These are phyloP conservation scores for Tetrapisispora nanseiensis DNA, from an alignment of 805 yeast genomes.

Conservation along the genomic window DNA sequence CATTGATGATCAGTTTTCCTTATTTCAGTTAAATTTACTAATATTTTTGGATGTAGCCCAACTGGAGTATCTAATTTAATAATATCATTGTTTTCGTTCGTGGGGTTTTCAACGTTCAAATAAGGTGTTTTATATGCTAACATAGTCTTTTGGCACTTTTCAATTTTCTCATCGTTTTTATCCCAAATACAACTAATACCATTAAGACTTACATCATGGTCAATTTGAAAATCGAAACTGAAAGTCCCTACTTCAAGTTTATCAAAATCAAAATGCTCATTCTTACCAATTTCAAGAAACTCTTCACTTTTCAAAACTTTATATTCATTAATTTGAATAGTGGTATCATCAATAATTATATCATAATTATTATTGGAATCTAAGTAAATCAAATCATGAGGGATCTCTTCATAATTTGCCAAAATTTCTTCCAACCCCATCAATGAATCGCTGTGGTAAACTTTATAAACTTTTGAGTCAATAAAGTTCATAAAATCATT, in stretches of 20 bases:
- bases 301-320: slow-evolving; percentile 5
- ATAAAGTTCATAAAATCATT: background rate
- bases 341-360: slow-evolving; percentile 5
- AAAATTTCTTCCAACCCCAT: slow-evolving; percentile 1
- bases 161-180: slow-evolving; percentile 7
- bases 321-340: slow-evolving; percentile 17
- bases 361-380: slow-evolving; percentile 11
- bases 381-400: slow-evolving; percentile 3
- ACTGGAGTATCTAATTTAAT: slow-evolving; percentile 23
- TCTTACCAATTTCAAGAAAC: slow-evolving; percentile 4
- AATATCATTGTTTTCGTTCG: background rate
- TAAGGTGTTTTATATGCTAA: slow-evolving; percentile 13
- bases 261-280: slow-evolving; percentile 1
- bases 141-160: slow-evolving; percentile 23
- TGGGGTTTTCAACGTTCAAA: background rate
- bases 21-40: slow-evolving; percentile 9
- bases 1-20: slow-evolving; percentile 25
- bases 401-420: background rate
- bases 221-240: slow-evolving; percentile 18
- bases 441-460: slow-evolving; percentile 9
- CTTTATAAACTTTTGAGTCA: slow-evolving; percentile 8
- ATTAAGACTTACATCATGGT: slow-evolving; percentile 15
- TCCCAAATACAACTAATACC: slow-evolving; percentile 26
- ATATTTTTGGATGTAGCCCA: slow-evolving; percentile 33
- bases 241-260: slow-evolving; percentile 24